A percentile compares a stretch with the other conserved stretches of the same genome.
Conservation (phyloP, 2,329 filamentous ascomycete species). For the Ophiostoma sp. region DNA sequence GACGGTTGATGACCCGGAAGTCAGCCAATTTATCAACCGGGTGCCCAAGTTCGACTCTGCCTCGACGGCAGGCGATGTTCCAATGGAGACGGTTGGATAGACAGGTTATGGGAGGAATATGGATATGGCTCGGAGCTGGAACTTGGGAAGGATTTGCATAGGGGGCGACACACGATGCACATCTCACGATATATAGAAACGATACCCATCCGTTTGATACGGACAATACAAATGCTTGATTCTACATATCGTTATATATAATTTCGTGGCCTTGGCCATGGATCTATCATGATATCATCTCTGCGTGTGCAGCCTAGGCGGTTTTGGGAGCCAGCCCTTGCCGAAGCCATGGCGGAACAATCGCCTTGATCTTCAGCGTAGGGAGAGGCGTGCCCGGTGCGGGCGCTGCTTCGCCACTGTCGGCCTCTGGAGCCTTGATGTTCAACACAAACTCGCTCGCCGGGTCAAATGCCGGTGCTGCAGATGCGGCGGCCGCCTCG, state of each 20-base stretch:
- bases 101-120: neutral
- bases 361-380: slow-evolving; percentile 63
- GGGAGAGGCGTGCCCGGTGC: slow-evolving; percentile 34
- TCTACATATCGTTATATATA: neutral
- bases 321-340: slow-evolving; percentile 34
- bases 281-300: neutral
- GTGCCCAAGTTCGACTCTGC: slow-evolving; percentile 22
- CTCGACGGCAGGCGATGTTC: slow-evolving; percentile 13
- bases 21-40: slow-evolving; percentile 24
- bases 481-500: slow-evolving; percentile 58
- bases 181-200: slow-evolving; percentile 15
- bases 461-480: slow-evolving; percentile 51
- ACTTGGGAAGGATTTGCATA: neutral
- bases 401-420: slow-evolving; percentile 29
- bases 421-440: slow-evolving; percentile 34
- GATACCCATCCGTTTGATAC: slow-evolving; percentile 21
- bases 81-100: slow-evolving; percentile 19
- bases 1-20: slow-evolving; percentile 25
- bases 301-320: neutral
- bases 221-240: slow-evolving; percentile 6
- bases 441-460: slow-evolving; percentile 57
- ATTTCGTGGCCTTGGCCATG: neutral
- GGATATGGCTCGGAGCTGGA: neutral
- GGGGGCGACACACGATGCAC: neutral
- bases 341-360: slow-evolving; percentile 73